Base-by-base conservation (phyloP, 1,284 basidiomycete genomes). In the Ceratobasidium sp. region DNA sequence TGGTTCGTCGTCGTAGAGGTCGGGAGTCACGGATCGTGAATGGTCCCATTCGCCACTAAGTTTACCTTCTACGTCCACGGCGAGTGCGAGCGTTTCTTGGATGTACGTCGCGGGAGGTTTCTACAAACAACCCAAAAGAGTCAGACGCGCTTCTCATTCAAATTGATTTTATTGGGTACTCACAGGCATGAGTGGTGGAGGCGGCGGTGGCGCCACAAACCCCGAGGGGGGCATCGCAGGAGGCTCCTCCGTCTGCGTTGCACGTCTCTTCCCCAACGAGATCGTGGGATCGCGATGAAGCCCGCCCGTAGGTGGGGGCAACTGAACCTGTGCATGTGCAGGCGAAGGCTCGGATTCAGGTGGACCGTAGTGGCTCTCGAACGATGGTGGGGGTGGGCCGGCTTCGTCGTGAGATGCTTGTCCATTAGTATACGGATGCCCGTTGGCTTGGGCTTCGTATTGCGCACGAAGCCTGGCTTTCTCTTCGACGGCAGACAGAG, bases 91-190 rank as follows among this genome's bases (percentile, higher is more conserved):
- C 32, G 91, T 93, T 80, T 93, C 89, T 75, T 89, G 86, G 74
- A 93, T 92, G 78, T 93, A 93, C 63, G 91, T 87, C 8, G 80
- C 86, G 4, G 91, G 91, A 0, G 91, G 91, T 71, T 89, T 70
- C 66, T 70, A 30, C 23, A 11, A 23, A 28, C n/a, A 43, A 52
- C 35, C 35, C 35, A 4, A 38, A 38, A 38, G 35, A n/a, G 28
- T 67, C 23, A 55, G 64, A n/a, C n/a, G n/a, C n/a, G n/a, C n/a
- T 28, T 16, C 35, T 55, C 13, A 44, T 54, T 43, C 21, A 23
- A 44, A 35, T 55, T 18, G 44, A 28, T 26, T 54, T 26, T 16
- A 44, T 21, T 13, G 7, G 35, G 47, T 23, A 64, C 66, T 58
- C 11, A 70, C 87, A 1, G 91, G 91, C 82, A 85, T 82, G 67